phyloP scores from a whole-genome alignment of 164 flowering plant genomes.

The Akebia trifoliata region DNA sequence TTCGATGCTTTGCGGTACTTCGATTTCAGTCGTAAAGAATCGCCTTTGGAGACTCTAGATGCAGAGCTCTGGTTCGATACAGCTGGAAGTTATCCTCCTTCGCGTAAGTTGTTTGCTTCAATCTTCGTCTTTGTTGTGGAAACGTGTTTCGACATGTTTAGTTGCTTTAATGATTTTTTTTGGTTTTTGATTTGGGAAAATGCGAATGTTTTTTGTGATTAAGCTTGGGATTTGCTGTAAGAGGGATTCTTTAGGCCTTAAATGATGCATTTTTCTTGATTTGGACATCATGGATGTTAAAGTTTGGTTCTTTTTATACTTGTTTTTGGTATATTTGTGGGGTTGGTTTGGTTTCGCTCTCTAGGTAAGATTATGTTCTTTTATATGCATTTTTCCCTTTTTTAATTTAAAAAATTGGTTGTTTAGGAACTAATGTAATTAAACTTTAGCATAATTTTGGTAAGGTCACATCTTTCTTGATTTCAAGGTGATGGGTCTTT shows the following conservation, averaged over 20 bases:
- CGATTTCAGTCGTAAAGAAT: conserved; percentile 61
- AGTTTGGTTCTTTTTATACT: too few relatives aligned
- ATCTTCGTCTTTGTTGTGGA: neutral
- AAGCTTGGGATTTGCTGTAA: too few relatives aligned
- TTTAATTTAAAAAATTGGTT: neutral
- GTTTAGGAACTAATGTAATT: neutral
- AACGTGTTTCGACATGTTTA: neutral
- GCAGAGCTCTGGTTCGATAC: conserved; percentile 77
- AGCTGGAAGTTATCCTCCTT: conserved; percentile 71
- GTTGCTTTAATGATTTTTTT: neutral
- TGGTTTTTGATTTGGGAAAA: neutral
- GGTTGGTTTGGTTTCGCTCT: too few relatives aligned
- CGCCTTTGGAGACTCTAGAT: conserved; percentile 35
- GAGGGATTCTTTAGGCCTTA: too few relatives aligned
- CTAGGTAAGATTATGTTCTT: too few relatives aligned
- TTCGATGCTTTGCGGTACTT: conserved; percentile 68
- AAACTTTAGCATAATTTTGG: neutral
- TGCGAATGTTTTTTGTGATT: too few relatives aligned
- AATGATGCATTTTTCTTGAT: neutral
- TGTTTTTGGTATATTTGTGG: too few relatives aligned
- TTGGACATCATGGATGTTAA: too few relatives aligned
- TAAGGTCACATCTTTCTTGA: neutral
- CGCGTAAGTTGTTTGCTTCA: conserved; percentile 30
- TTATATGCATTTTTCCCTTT: neutral
- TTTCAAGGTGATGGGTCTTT: neutral